Evolutionary conservation across 2,329 filamentous ascomycete genomes (phyloP).

Genomic region (Amylocarpus encephaloides): DNA sequence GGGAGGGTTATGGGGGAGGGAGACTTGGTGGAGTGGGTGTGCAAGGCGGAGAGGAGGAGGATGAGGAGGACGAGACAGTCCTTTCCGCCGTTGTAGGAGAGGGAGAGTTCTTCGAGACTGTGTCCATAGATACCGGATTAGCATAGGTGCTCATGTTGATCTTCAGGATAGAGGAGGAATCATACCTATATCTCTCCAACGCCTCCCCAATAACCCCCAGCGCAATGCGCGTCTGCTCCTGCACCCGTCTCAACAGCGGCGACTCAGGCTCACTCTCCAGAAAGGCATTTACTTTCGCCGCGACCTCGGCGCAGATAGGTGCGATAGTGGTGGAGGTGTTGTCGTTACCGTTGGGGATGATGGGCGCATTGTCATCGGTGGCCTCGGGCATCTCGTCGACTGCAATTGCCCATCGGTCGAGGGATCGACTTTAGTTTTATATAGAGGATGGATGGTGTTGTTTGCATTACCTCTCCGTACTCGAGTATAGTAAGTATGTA

Average conservation of each 20-base stretch:
- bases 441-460: not conserved
- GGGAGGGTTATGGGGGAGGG: slow-evolving; percentile 32
- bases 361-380: slow-evolving; percentile 20
- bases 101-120: slow-evolving; percentile 70
- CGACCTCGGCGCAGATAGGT: slow-evolving; percentile 24
- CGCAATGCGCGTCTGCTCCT: slow-evolving; percentile 67
- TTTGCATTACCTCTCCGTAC: too few species aligned
- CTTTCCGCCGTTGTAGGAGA: slow-evolving; percentile 97
- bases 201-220: slow-evolving; percentile 70
- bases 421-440: slow-evolving; percentile 3
- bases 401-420: slow-evolving; percentile 17
- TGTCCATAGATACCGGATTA: slow-evolving; percentile 2
- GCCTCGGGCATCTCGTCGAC: slow-evolving; percentile 25
- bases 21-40: slow-evolving; percentile 23
- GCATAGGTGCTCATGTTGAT: not conserved
- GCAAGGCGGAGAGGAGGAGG: slow-evolving; percentile 44
- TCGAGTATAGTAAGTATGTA: too few species aligned
- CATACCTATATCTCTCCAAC: slow-evolving; percentile 67
- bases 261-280: slow-evolving; percentile 23
- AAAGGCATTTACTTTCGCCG: slow-evolving; percentile 25
- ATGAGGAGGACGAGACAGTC: slow-evolving; percentile 94
- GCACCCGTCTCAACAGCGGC: slow-evolving; percentile 39
- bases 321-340: slow-evolving; percentile 17
- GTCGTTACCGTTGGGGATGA: slow-evolving; percentile 11
- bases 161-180: slow-evolving; percentile 14